Evolutionary conservation across 768 basidiomycete species (phyloP).

Genomic region (Chalciporus sphaerocephalus): DNA sequence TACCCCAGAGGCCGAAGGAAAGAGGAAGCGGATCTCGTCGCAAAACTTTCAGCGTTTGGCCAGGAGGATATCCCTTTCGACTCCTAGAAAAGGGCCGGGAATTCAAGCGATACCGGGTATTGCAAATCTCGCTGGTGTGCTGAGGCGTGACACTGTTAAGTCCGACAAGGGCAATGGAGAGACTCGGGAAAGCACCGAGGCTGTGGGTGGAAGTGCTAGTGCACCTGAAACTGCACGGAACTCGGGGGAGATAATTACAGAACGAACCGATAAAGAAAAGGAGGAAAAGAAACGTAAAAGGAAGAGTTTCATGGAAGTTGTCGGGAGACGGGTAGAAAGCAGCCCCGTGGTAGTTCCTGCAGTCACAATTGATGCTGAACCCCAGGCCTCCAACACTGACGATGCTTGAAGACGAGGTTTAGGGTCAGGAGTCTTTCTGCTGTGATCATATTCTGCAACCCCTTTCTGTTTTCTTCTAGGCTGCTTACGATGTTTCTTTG

Average conservation of each 20-base stretch:
- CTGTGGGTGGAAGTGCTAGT: constrained; percentile 23
- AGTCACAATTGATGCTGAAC: constrained; percentile 18
- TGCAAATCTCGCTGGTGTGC: constrained; percentile 27
- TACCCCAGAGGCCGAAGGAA: constrained; percentile 65
- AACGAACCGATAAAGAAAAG: constrained; percentile 51
- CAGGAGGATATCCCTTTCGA: constrained; percentile 61
- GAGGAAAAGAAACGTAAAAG: constrained; percentile 59
- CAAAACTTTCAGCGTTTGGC: constrained; percentile 85
- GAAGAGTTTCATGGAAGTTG: constrained; percentile 49
- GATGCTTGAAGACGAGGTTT: constrained; percentile 10
- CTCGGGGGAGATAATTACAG: constrained; percentile 44
- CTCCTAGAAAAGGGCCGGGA: constrained; percentile 52
- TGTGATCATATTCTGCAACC: constrained; percentile 7
- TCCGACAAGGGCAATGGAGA: constrained; percentile 38
- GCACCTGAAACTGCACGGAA: constrained; percentile 40
- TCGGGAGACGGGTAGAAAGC: constrained; percentile 27
- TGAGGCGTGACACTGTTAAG: constrained; percentile 34
- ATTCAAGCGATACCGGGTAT: constrained; percentile 38
- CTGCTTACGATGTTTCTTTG: constrained; percentile 7
- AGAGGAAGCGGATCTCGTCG: constrained; percentile 75
- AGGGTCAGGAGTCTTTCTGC: neutral
- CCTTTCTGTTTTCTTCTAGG: constrained; percentile 5
- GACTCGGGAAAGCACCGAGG: constrained; percentile 19
- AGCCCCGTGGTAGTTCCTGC: constrained; percentile 34
- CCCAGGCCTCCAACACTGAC: constrained; percentile 3